A percentile compares a stretch with the other conserved stretches of the same genome.
Evolutionary conservation across 2,329 filamentous ascomycete genomes (phyloP).

Genomic region (Talaromyces sp.): DNA sequence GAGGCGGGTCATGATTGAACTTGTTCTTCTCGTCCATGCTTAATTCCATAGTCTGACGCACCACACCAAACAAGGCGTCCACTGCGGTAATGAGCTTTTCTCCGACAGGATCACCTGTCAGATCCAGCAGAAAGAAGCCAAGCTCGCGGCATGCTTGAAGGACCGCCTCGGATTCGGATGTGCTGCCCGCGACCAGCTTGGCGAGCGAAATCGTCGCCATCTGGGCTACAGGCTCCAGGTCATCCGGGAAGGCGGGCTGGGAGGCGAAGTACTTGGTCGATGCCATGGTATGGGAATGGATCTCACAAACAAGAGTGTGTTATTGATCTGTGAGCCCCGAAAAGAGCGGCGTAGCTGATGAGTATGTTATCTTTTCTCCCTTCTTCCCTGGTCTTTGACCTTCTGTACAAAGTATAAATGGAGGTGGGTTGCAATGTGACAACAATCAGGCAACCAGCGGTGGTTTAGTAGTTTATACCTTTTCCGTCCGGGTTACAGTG

Average conservation of each 20-base stretch:
- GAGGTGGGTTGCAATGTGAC: no score
- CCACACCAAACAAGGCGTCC: background rate
- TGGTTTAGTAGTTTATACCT: no score
- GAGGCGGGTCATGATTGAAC: slow-evolving; percentile 23
- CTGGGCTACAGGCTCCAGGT: slow-evolving; percentile 2
- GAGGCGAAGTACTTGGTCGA: background rate
- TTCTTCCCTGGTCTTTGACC: no score
- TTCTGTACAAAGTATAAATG: no score
- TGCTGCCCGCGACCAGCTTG: background rate
- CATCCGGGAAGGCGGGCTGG: slow-evolving; percentile 1
- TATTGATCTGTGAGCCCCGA: background rate
- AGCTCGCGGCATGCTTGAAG: slow-evolving; percentile 32
- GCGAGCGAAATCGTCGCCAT: slow-evolving; percentile 1
- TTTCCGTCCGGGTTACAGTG: background rate
- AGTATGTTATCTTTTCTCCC: background rate
- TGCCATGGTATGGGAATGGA: background rate
- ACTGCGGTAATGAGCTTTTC: slow-evolving; percentile 21
- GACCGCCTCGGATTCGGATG: slow-evolving; percentile 1
- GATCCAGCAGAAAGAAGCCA: slow-evolving; percentile 49
- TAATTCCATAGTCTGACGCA: slow-evolving; percentile 16
- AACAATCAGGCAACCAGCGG: no score
- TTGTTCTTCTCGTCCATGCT: slow-evolving; percentile 35
- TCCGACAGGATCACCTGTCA: slow-evolving; percentile 15
- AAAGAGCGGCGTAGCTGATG: background rate
- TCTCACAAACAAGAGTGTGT: background rate